Evolutionary conservation across 305 asterid genomes (phyloP).

Genomic region (Fraxinus sp.): DNA sequence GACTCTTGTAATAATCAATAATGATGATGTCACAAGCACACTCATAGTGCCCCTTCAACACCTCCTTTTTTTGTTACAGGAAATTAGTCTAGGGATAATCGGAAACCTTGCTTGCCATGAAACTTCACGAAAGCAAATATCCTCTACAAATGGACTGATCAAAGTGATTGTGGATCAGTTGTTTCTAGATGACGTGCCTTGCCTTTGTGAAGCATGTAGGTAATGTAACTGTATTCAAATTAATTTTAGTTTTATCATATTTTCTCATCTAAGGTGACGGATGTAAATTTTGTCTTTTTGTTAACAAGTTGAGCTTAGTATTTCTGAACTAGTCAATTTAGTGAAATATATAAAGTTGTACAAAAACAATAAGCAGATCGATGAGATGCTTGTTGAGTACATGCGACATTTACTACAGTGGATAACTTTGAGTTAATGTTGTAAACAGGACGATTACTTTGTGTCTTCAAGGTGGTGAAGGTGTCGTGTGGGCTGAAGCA

Average conservation of each 20-base stretch:
- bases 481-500: conserved; percentile 64
- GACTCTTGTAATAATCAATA: conserved; percentile 7
- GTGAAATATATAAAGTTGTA: background rate
- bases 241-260: conserved; percentile 2
- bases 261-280: background rate
- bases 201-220: conserved; percentile 90
- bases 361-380: background rate
- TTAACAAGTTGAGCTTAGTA: background rate
- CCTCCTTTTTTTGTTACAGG: conserved; percentile 46
- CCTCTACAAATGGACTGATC: conserved; percentile 62
- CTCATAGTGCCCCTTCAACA: conserved; percentile 2
- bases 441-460: conserved; percentile 64
- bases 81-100: conserved; percentile 85
- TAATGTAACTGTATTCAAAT: conserved; percentile 23
- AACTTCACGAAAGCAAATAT: conserved; percentile 48
- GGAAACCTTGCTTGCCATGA: conserved; percentile 98
- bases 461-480: conserved; percentile 70
- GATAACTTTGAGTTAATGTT: conserved; percentile 29
- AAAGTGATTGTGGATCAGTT: conserved; percentile 65
- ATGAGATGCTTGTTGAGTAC: conserved; percentile 2
- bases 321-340: background rate
- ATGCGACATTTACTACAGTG: conserved; percentile 19
- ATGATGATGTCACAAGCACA: conserved; percentile 15
- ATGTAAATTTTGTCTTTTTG: background rate
- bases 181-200: conserved; percentile 69